Evolutionary conservation across 163 green algal genomes (phyloP), one percentile per base, ranked within the genome.

Genomic region (Scenedesmus sp.): DNA sequence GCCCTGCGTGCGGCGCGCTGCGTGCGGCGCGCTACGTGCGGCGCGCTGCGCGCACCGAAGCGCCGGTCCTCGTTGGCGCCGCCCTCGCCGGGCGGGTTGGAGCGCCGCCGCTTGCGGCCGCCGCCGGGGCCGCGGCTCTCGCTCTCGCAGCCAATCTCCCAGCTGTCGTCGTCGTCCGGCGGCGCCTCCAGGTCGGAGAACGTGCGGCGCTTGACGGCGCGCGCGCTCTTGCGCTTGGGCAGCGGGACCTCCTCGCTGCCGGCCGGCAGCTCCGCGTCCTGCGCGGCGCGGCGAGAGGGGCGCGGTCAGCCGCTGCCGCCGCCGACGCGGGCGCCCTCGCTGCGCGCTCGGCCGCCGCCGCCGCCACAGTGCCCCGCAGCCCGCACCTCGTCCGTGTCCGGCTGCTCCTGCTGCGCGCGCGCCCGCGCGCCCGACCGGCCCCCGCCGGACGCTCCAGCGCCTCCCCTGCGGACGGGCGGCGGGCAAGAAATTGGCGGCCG

Each of bases 41-140:
- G n/a, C n/a, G n/a, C n/a, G n/a, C n/a, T n/a, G n/a, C n/a, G n/a
- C 69, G 31, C 58, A 77, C 69, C 71, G 53, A 79, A 79, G 57
- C 71, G 44, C 33, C 71, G 28, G 42, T 79, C 71, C 34, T 79
- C 71, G 51, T 60, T 26, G 22, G n/a, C n/a, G n/a, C 22, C 51
- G 51, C 51, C n/a, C 22, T 9, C 5, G 22, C 51, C 9, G 6
- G 48, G 36, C 54, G 54, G 15, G 58, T 77, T 20, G 36, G 45
- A 42, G n/a, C 31, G 4, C 71, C 71, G 17, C 57, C 18, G 33
- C 58, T 42, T 42, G 4, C 71, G 57, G 17, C 57, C 18, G 33
- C 58, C 58, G 7, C n/a, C 63, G n/a, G 22, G 36, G 26, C 33
- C 63, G 2, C 44, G 71, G 2, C 28, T 17, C 18, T 67, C 69